phyloP scores from a whole-genome alignment of 768 basidiomycete genomes.

The Tylopilus subfusipes region DNA sequence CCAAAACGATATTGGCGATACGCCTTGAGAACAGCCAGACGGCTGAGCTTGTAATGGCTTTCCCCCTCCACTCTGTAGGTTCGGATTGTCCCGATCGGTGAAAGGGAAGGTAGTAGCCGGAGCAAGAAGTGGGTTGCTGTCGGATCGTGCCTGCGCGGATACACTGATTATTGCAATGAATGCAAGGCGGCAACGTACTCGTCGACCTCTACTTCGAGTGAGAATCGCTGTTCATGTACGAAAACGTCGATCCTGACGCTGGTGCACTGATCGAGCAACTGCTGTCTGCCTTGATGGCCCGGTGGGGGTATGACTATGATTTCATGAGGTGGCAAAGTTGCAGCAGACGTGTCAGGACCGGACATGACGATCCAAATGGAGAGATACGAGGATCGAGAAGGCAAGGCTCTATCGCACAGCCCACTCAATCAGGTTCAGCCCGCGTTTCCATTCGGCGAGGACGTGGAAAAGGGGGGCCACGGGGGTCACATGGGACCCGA shows the following conservation, averaged over 20 bases:
- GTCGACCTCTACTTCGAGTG: slow-evolving; percentile 73
- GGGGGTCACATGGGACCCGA: slow-evolving; percentile 17
- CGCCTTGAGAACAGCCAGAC: slow-evolving; percentile 63
- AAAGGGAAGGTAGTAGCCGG: slow-evolving; percentile 55
- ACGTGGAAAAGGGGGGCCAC: neutral
- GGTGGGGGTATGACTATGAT: slow-evolving; percentile 45
- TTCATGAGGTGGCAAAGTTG: slow-evolving; percentile 47
- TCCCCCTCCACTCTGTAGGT: slow-evolving; percentile 35
- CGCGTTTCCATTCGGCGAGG: slow-evolving; percentile 1
- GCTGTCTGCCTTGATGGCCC: slow-evolving; percentile 36
- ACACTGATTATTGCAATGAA: slow-evolving; percentile 8
- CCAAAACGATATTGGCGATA: slow-evolving; percentile 67
- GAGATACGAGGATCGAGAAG: neutral
- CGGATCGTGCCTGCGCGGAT: slow-evolving; percentile 51
- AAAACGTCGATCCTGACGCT: slow-evolving; percentile 51
- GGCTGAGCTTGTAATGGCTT: slow-evolving; percentile 66
- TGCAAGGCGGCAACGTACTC: slow-evolving; percentile 40
- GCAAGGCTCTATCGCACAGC: slow-evolving; percentile 14
- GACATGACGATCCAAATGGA: slow-evolving; percentile 13
- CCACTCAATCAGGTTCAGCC: slow-evolving; percentile 13
- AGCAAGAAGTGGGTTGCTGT: slow-evolving; percentile 69
- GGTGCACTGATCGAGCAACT: slow-evolving; percentile 64
- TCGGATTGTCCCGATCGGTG: slow-evolving; percentile 72
- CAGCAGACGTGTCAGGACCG: slow-evolving; percentile 8
- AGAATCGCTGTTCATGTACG: slow-evolving; percentile 56